A percentile compares a stretch with the other conserved stretches of the same genome.
Evolutionary conservation across 2,329 filamentous ascomycete species (phyloP).

Genomic region (Epichloe coenophiala): DNA sequence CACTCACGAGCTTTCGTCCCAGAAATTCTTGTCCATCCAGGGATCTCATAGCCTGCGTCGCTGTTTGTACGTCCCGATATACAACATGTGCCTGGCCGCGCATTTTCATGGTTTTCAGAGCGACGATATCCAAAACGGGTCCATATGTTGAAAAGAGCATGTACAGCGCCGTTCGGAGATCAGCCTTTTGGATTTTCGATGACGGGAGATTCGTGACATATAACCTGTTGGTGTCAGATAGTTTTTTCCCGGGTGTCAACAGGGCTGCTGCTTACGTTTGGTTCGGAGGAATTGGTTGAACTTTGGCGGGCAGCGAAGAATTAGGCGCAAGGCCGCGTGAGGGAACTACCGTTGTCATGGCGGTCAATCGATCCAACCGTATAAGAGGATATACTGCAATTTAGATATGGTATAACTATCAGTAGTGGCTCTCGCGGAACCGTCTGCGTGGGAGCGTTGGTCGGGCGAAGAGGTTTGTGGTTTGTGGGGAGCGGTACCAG

Average conservation of each 20-base stretch:
- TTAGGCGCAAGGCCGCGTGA: slow-evolving; percentile 27
- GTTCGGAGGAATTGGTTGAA: slow-evolving; percentile 49
- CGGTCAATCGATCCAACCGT: slow-evolving; percentile 2
- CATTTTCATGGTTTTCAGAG: slow-evolving; percentile 82
- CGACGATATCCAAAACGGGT: slow-evolving; percentile 80
- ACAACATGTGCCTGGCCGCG: slow-evolving; percentile 90
- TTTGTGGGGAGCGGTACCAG: not conserved
- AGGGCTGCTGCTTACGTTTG: slow-evolving; percentile 47
- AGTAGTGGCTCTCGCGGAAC: not conserved
- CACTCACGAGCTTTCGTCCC: slow-evolving; percentile 67
- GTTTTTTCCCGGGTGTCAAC: not conserved
- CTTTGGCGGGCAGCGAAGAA: slow-evolving; percentile 34
- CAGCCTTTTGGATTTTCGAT: slow-evolving; percentile 78
- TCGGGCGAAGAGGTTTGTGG: not conserved
- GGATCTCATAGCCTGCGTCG: slow-evolving; percentile 83
- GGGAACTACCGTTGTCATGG: slow-evolving; percentile 25
- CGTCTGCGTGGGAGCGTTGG: not conserved
- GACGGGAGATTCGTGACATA: slow-evolving; percentile 80
- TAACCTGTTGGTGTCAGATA: slow-evolving; percentile 39
- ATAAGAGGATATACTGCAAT: not conserved
- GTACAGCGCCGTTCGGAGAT: slow-evolving; percentile 78
- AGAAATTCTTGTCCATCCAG: slow-evolving; percentile 78
- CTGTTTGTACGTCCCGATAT: slow-evolving; percentile 79
- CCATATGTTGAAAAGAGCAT: slow-evolving; percentile 91
- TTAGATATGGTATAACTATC: not conserved